Evolutionary conservation across 129 eudicot genomes (phyloP).

Genomic region (Solidago caesia): DNA sequence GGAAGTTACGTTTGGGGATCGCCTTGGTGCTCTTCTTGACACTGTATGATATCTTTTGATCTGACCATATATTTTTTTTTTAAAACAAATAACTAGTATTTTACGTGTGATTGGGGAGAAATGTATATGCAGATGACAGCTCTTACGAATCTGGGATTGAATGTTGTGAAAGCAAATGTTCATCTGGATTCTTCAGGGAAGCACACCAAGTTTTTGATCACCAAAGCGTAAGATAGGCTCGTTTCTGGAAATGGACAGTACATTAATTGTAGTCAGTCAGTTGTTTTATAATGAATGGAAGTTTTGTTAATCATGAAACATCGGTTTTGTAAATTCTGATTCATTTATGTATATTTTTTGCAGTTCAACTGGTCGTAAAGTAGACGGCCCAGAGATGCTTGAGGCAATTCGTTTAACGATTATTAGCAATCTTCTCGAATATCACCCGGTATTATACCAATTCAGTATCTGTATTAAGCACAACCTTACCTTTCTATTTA

Average conservation of each 20-base stretch:
- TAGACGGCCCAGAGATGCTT: slow-evolving; percentile 86
- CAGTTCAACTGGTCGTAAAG: slow-evolving; percentile 87
- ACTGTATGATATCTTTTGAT: slow-evolving; percentile 49
- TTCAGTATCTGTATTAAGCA: slow-evolving; percentile 9
- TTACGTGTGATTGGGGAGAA: slow-evolving; percentile 28
- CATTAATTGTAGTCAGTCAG: background rate
- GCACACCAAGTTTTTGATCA: slow-evolving; percentile 78
- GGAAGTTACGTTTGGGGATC: slow-evolving; percentile 81
- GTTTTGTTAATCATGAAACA: background rate
- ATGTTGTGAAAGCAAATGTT: slow-evolving; percentile 94
- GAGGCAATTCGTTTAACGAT: slow-evolving; percentile 95
- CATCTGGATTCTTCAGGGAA: slow-evolving; percentile 90
- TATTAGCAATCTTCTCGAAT: slow-evolving; percentile 77
- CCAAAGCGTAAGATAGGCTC: slow-evolving; percentile 59
- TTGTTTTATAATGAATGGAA: background rate
- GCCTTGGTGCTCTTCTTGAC: slow-evolving; percentile 96
- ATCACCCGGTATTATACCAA: slow-evolving; percentile 70
- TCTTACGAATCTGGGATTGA: slow-evolving; percentile 80
- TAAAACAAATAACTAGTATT: background rate
- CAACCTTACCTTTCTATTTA: background rate
- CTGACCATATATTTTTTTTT: background rate
- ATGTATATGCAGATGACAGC: slow-evolving; percentile 63
- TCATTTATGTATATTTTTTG: background rate
- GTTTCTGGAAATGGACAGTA: background rate
- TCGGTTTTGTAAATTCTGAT: background rate